Base-by-base conservation (phyloP, 176 grass and related monocot genomes). In the Thalia dealbata region DNA sequence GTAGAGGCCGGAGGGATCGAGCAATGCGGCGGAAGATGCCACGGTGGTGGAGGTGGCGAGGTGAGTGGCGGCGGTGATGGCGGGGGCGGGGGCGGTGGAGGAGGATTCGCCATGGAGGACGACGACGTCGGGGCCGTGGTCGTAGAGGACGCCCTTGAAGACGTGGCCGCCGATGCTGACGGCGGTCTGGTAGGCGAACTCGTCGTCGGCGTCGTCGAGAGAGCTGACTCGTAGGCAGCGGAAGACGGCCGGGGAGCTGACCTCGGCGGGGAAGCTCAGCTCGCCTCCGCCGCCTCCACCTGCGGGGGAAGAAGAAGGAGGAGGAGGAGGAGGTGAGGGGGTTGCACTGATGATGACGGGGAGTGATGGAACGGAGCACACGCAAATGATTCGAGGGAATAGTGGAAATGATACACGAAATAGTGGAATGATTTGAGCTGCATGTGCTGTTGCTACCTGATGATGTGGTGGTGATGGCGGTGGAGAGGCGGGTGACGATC, bases 161-260 rank as follows among this genome's bases (percentile, higher is more conserved):
- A 89, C 84, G 82, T 99, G 95, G 0, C 95, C 95, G 1, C 87
- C 87, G 78, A 99, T 99, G 90, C 74, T 93, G 64, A 99, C 81
- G 61, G 90, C 87, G 30, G 95, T 91, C 81, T 99, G 95, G 84
- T 99, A 99, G 13, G 95, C 95, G 3, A 91, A 75, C 81, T 99
- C 95, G 61, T 91, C 90, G 43, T 91, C 95, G 18, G 83, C 79
- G 75, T 99, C 90, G 67, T 99, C 95, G 58, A 99, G 75, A 14
- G 95, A 58, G 56, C 95, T 89, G 35, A 99, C 91, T 15, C 91
- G 79, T 35, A 99, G 83, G 81, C 95, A 93, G 6, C 95, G 84
- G 84, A 99, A 99, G 79, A 99, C 90, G 2, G 90, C 89, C 74
- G 86, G 82, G 44, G 91, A 84, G 82, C 76, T 97, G 76, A 97